Evolutionary conservation across 2,329 filamentous ascomycete genomes (phyloP).

Genomic region (Claviceps monticola): DNA sequence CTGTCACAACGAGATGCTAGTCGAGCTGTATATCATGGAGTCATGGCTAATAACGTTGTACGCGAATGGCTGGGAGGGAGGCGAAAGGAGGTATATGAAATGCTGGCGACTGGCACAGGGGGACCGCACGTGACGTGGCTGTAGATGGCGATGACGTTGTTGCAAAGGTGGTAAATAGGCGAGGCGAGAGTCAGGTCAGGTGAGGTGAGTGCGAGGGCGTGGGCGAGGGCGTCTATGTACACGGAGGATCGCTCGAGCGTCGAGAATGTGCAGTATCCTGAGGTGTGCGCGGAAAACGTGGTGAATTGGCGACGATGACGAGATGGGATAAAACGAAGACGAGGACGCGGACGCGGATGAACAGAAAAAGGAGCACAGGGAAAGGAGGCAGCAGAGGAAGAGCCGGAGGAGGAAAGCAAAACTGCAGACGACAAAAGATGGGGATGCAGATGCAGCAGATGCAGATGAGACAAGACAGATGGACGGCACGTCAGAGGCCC

Average conservation of each 20-base stretch:
- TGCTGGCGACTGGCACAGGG: neutral
- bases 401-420: neutral
- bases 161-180: neutral
- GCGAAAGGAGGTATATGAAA: neutral
- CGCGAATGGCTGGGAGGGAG: neutral
- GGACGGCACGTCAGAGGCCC: slow-evolving; percentile 1
- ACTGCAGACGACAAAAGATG: neutral
- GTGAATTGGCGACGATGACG: neutral
- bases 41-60: slow-evolving; percentile 3
- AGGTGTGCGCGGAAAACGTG: neutral
- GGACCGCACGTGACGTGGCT: neutral
- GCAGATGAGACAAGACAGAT: neutral
- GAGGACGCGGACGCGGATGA: neutral
- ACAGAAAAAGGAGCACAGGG: neutral
- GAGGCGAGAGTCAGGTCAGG: neutral
- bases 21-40: neutral
- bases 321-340: neutral
- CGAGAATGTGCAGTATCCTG: neutral
- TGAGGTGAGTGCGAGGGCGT: neutral
- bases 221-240: neutral
- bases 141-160: neutral
- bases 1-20: neutral
- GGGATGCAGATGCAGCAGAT: neutral
- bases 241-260: neutral
- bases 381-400: neutral